A percentile compares a stretch with the other conserved stretches of the same genome.
These are phyloP conservation scores for Theobroma grandiflorum DNA, from an alignment of 441 rosid genomes.

Conservation along the genomic window DNA sequence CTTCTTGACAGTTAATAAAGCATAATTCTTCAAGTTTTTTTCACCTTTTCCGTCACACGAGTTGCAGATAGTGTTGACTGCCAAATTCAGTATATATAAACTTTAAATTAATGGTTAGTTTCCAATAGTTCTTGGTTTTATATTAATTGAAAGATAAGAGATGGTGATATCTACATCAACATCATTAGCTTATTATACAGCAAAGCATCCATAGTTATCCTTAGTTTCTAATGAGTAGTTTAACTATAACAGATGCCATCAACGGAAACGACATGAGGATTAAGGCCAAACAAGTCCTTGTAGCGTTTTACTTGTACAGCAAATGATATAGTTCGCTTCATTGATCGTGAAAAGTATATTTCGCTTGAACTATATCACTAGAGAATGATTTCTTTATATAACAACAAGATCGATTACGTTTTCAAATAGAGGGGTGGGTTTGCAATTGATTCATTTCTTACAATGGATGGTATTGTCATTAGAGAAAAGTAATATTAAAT, in stretches of 20 bases:
- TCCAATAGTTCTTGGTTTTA: background rate
- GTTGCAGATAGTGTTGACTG: background rate
- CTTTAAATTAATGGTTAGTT: background rate
- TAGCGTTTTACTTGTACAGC: background rate
- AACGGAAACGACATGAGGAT: background rate
- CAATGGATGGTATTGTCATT: background rate
- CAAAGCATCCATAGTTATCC: conserved; percentile 12
- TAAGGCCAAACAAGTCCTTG: background rate
- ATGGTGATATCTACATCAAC: background rate
- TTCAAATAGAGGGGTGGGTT: background rate
- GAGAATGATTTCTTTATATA: background rate
- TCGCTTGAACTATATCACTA: background rate
- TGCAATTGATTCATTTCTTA: too few relatives aligned
- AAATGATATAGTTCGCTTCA: too few relatives aligned
- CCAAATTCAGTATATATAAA: background rate
- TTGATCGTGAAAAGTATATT: too few relatives aligned
- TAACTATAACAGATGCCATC: background rate
- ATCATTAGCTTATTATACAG: background rate
- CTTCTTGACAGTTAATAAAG: background rate
- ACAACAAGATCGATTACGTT: background rate
- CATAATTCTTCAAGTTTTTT: background rate
- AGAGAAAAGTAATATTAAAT: background rate
- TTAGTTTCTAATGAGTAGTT: background rate
- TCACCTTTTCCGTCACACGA: background rate
- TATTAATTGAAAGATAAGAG: background rate